Base-by-base conservation (phyloP, 805 yeast genomes). In the Teunomyces funiuensis region DNA sequence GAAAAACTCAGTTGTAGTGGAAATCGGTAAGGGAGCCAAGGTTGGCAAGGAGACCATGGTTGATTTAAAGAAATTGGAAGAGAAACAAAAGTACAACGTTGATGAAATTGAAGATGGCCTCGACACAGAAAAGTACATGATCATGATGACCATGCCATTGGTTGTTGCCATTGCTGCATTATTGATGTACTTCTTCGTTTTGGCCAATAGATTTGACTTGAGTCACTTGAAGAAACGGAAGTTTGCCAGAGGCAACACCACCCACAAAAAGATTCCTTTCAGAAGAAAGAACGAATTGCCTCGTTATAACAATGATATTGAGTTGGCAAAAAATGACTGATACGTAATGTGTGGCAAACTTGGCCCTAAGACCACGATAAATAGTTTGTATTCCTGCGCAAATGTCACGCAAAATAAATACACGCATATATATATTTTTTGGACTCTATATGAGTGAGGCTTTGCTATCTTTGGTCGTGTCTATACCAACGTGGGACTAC, bases 131-230 rank as follows among this genome's bases (percentile, higher is more conserved):
- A 74, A 75, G 63, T 79, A 83, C 57, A 79, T 82, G 52, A 72
- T 83, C 41, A 80, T 84, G 48, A 63, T 84, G 65, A 69, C 84
- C 7, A 76, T 85, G 58, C 95, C 95, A 13, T 74, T 85, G 1
- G 71, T 74, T 33, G 89, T 84, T 14, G 60, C 78, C 11, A 44
- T 85, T 20, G 76, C 82, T 8, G 80, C 78, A 8, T 65, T 83
- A 29, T 67, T 72, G 23, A 82, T 85, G 83, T 85, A 83, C 57
- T 48, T 80, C 45, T 84, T 85, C 60, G 70, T 83, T 9, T 69
- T 66, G 52, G 42, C 76, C 39, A 85, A 83, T 53, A 74, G 68
- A 43, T 66, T 71, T 25, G 81, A 80, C 52, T 62, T 71, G 45
- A 59, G 71, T 27, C 57, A 60, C 40, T 55, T 70, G 46, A 63